phyloP scores from a whole-genome alignment of 23 red algal genomes.

The Gracilariopsis chorda region DNA sequence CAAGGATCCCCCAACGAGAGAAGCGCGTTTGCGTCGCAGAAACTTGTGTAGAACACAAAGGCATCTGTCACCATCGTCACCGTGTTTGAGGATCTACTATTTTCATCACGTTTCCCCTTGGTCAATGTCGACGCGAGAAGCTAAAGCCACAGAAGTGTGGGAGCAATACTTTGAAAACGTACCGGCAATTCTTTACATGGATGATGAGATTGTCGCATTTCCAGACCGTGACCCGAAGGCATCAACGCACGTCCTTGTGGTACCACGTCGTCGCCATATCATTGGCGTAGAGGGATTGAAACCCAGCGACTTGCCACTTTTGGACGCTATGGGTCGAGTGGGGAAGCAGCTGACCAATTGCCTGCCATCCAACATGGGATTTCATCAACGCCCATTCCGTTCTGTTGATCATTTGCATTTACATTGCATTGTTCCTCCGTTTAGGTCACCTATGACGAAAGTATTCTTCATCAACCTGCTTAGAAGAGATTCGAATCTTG shows the following conservation, averaged over 20 bases:
- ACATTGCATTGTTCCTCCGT: constrained; percentile 24
- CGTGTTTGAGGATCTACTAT: no score
- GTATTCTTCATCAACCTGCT: not conserved
- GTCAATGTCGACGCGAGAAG: no score
- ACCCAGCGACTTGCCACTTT: not conserved
- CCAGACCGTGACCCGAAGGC: constrained; percentile 17
- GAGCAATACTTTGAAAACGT: not conserved
- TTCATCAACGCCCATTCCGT: constrained; percentile 31
- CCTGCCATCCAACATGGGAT: constrained; percentile 7
- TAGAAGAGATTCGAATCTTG: not conserved
- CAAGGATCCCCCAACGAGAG: no score
- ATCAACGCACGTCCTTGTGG: constrained; percentile 9
- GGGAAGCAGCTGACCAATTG: constrained; percentile 6
- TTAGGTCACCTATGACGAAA: not conserved
- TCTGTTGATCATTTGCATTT: constrained; percentile 45
- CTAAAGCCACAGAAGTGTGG: not conserved
- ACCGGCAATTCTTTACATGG: constrained; percentile 6
- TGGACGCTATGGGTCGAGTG: constrained; percentile 7
- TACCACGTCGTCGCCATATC: constrained; percentile 26
- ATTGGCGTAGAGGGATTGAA: constrained; percentile 19
- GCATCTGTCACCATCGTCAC: no score
- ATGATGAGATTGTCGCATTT: constrained; percentile 31
- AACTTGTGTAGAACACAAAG: no score
- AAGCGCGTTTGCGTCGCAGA: no score
- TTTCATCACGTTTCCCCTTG: no score